Evolutionary conservation across 495 filamentous ascomycete genomes (phyloP).

Genomic region (Clohesyomyces aquaticus): DNA sequence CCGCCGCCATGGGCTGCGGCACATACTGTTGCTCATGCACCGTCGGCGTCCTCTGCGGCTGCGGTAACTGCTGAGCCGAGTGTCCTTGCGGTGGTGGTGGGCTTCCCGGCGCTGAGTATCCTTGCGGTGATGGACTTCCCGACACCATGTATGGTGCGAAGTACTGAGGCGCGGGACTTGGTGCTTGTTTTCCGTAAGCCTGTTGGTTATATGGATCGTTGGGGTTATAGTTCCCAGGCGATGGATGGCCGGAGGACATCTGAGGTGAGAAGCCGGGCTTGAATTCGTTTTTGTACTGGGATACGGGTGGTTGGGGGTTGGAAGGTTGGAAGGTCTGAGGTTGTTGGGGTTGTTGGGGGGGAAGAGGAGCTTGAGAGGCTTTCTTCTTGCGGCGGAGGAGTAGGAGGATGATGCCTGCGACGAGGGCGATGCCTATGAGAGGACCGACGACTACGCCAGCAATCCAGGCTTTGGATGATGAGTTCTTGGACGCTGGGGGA

Average conservation of each 20-base stretch:
- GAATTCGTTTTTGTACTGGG: slow-evolving; percentile 13
- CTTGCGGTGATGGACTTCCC: too few relatives aligned
- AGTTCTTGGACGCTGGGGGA: neutral
- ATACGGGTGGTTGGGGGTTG: slow-evolving; percentile 1
- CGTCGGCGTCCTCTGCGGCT: neutral
- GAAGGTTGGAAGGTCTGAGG: neutral
- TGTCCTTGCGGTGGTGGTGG: neutral
- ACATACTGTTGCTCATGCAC: neutral
- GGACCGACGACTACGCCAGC: slow-evolving; percentile 31
- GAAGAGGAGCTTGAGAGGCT: neutral
- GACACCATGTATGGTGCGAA: slow-evolving; percentile 1
- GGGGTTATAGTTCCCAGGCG: slow-evolving; percentile 11
- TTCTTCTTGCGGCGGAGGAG: slow-evolving; percentile 26
- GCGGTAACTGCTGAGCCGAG: neutral
- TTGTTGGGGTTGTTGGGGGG: neutral
- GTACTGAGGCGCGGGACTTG: slow-evolving; percentile 27
- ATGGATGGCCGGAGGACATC: slow-evolving; percentile 2
- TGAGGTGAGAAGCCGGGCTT: slow-evolving; percentile 13
- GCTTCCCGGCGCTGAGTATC: neutral
- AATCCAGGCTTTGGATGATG: slow-evolving; percentile 31
- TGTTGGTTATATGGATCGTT: slow-evolving; percentile 26
- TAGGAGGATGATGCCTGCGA: slow-evolving; percentile 31
- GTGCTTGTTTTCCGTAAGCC: slow-evolving; percentile 4
- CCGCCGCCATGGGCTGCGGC: slow-evolving; percentile 11
- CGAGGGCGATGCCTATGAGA: slow-evolving; percentile 24